phyloP scores from a whole-genome alignment of 148 eudicot species.

The Fallopia convolvulus region DNA sequence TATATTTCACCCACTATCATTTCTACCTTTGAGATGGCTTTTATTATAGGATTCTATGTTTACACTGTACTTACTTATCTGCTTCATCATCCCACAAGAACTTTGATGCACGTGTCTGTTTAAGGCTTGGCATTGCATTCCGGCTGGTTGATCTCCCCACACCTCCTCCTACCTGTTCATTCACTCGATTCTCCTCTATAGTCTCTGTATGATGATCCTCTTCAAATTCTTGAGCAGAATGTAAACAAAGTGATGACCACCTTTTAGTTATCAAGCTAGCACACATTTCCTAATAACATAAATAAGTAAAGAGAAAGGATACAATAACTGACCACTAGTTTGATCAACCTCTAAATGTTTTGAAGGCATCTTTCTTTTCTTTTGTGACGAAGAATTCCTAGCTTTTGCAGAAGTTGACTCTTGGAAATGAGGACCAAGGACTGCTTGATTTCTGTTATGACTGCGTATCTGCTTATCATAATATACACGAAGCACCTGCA shows the following conservation, averaged over 20 bases:
- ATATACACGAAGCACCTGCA: conserved; percentile 91
- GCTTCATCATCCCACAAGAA: conserved; percentile 74
- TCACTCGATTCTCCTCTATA: conserved; percentile 24
- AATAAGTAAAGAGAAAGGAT: background rate
- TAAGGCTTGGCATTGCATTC: conserved; percentile 46
- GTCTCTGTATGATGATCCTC: conserved; percentile 25
- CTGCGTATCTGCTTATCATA: conserved; percentile 64
- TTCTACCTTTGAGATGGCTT: too few species aligned
- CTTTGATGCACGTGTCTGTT: conserved; percentile 39
- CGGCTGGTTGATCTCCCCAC: conserved; percentile 32
- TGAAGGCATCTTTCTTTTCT: conserved; percentile 45
- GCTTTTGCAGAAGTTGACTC: conserved; percentile 25
- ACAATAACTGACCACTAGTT: conserved; percentile 26
- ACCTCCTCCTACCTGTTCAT: conserved; percentile 31
- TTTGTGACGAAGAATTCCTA: conserved; percentile 22
- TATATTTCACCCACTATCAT: background rate
- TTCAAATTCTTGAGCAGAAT: background rate
- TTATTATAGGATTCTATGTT: too few species aligned
- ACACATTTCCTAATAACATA: background rate
- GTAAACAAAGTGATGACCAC: background rate
- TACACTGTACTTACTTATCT: conserved; percentile 53
- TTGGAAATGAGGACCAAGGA: conserved; percentile 25
- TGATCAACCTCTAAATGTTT: conserved; percentile 21
- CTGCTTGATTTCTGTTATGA: conserved; percentile 36
- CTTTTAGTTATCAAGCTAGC: conserved; percentile 5